These are phyloP conservation scores for Dactylellina parvicollis DNA, from an alignment of 2,329 filamentous ascomycete genomes.

Conservation along the genomic window DNA sequence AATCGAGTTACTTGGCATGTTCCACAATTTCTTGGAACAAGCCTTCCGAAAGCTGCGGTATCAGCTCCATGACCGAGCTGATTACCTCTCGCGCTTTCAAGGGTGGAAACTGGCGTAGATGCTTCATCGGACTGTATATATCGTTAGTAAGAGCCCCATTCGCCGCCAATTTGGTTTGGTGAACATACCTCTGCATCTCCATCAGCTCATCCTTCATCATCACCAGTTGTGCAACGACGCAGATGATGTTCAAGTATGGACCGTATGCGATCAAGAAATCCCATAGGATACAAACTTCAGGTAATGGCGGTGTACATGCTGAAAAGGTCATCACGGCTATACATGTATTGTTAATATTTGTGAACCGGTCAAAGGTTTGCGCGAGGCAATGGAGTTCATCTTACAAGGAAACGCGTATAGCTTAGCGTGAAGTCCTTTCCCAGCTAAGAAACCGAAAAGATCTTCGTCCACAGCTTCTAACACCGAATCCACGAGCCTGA, in stretches of 20 bases:
- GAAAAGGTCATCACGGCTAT: constrained; percentile 84
- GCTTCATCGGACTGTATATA: constrained; percentile 80
- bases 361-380: background rate
- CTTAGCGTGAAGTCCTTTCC: constrained; percentile 88
- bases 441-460: constrained; percentile 81
- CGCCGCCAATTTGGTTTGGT: constrained; percentile 29
- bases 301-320: constrained; percentile 92
- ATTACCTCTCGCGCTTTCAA: constrained; percentile 80
- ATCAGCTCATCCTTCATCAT: constrained; percentile 86
- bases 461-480: constrained; percentile 90
- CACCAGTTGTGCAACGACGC: constrained; percentile 93
- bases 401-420: constrained; percentile 89
- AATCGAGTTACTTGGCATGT: constrained; percentile 75
- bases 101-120: constrained; percentile 85
- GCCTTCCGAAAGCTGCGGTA: constrained; percentile 88
- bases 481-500: constrained; percentile 90
- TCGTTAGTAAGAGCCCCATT: constrained; percentile 57
- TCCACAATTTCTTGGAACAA: constrained; percentile 88
- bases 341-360: background rate
- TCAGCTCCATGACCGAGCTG: constrained; percentile 84
- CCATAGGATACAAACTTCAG: constrained; percentile 92
- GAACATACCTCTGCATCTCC: constrained; percentile 79
- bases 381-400: background rate
- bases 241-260: constrained; percentile 91
- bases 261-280: constrained; percentile 98